Evolutionary conservation across 768 basidiomycete genomes (phyloP).

Genomic region (Gelatoporia subvermispora): DNA sequence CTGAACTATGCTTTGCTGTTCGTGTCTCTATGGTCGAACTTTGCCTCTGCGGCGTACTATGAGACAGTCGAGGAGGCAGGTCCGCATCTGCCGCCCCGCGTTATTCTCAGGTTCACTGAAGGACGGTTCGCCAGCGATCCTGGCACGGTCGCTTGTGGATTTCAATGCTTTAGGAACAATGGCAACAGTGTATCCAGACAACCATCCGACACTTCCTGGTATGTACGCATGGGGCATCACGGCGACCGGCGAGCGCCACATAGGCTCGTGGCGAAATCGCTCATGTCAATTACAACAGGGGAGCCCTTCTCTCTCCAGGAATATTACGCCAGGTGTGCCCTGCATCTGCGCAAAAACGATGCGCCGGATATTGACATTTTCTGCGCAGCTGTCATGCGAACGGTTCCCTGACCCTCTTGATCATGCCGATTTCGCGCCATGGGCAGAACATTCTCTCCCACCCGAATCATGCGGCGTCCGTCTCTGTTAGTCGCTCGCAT

Average conservation of each 20-base stretch:
- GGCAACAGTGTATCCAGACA: conserved; percentile 43
- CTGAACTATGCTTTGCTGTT: too few species aligned
- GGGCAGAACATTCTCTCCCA: conserved; percentile 44
- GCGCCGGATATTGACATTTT: background rate
- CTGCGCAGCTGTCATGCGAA: conserved; percentile 42
- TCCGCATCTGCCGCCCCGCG: conserved; percentile 15
- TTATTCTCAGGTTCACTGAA: conserved; percentile 4
- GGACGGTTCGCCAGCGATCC: conserved; percentile 28
- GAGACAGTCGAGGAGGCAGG: conserved; percentile 50
- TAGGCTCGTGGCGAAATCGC: background rate
- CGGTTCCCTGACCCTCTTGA: conserved; percentile 48
- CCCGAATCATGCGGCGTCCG: conserved; percentile 36
- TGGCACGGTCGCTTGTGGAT: conserved; percentile 40
- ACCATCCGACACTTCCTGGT: conserved; percentile 37
- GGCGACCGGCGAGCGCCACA: too few species aligned
- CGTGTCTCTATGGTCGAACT: background rate
- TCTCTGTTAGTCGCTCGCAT: conserved; percentile 35
- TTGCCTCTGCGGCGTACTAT: too few species aligned
- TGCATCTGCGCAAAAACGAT: background rate
- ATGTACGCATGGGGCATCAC: conserved; percentile 4
- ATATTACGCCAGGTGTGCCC: conserved; percentile 42
- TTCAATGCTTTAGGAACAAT: conserved; percentile 39
- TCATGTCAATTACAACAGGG: conserved; percentile 22
- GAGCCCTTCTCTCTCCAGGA: conserved; percentile 49
- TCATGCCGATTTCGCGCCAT: conserved; percentile 52